Conservation (phyloP, 352 stramenopile species). For the Globisporangium abappressorium region DNA sequence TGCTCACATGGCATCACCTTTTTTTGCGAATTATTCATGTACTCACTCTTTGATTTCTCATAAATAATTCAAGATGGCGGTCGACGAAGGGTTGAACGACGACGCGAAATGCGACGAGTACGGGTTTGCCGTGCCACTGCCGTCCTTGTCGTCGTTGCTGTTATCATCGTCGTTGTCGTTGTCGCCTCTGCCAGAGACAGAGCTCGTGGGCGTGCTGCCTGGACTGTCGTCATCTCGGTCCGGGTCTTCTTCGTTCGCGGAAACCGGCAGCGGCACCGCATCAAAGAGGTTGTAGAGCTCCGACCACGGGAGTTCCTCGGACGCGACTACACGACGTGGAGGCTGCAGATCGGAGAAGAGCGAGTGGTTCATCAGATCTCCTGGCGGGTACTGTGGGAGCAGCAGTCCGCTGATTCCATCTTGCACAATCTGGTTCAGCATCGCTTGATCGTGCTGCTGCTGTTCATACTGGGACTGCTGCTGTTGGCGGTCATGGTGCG, state of each 20-base stretch:
- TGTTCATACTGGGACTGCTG: constrained; percentile 27
- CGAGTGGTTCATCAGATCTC: constrained; percentile 56
- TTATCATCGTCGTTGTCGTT: background rate
- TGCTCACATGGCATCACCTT: background rate
- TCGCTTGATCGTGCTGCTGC: constrained; percentile 16
- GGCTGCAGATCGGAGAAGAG: constrained; percentile 62
- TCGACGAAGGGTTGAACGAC: constrained; percentile 16
- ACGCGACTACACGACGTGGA: constrained; percentile 59
- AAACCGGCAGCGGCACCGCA: constrained; percentile 33
- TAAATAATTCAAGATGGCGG: constrained; percentile 67
- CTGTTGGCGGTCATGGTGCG: background rate
- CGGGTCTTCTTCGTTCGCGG: constrained; percentile 46
- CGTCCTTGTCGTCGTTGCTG: constrained; percentile 18
- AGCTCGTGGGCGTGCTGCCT: constrained; percentile 22
- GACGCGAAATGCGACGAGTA: background rate
- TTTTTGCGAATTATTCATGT: constrained; percentile 8
- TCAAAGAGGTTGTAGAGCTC: constrained; percentile 85
- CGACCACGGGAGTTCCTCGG: constrained; percentile 74
- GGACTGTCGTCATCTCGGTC: constrained; percentile 57
- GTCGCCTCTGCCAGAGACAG: constrained; percentile 18
- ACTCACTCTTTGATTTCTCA: constrained; percentile 25
- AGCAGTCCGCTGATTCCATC: constrained; percentile 18
- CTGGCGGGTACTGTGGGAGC: constrained; percentile 25
- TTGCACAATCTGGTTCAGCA: constrained; percentile 18
- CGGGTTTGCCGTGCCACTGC: background rate